Conservation (phyloP, 2,329 filamentous ascomycete species). For the Xylaria sp. region DNA sequence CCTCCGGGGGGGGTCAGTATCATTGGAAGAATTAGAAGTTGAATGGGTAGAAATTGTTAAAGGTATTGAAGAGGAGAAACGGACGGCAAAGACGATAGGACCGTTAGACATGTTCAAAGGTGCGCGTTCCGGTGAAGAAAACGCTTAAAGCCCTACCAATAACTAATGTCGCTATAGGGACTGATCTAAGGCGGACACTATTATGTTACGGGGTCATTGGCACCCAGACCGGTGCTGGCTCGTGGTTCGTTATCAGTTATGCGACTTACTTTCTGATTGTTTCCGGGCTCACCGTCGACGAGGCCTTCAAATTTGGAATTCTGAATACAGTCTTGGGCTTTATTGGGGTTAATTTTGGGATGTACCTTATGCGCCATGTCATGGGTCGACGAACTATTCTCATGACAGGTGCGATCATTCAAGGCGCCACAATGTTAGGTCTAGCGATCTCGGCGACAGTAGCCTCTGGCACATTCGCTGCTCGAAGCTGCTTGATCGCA, state of each 20-base stretch:
- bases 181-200: conserved; percentile 59
- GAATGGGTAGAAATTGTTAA: conserved; percentile 55
- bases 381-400: conserved; percentile 59
- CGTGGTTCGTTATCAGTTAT: conserved; percentile 63
- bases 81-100: conserved; percentile 46
- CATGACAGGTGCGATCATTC: conserved; percentile 57
- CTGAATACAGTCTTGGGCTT: conserved; percentile 62
- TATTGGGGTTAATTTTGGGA: conserved; percentile 59
- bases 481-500: conserved; percentile 50
- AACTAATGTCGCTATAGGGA: conserved; percentile 46
- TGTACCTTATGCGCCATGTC: conserved; percentile 59
- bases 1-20: conserved; percentile 48
- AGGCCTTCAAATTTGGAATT: conserved; percentile 60
- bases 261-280: conserved; percentile 60
- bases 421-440: conserved; percentile 57
- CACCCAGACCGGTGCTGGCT: conserved; percentile 56
- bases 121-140: conserved; percentile 6
- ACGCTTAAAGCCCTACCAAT: background rate
- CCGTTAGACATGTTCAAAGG: conserved; percentile 53
- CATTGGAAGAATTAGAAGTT: conserved; percentile 49
- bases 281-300: conserved; percentile 52
- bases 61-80: conserved; percentile 53
- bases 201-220: conserved; percentile 61
- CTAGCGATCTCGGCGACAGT: conserved; percentile 51
- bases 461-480: conserved; percentile 43